Percentiles rank a stretch among this genome's conserved stretches.
phyloP scores from a whole-genome alignment of 108 stramenopile species.

The Cyclotella baltica region DNA sequence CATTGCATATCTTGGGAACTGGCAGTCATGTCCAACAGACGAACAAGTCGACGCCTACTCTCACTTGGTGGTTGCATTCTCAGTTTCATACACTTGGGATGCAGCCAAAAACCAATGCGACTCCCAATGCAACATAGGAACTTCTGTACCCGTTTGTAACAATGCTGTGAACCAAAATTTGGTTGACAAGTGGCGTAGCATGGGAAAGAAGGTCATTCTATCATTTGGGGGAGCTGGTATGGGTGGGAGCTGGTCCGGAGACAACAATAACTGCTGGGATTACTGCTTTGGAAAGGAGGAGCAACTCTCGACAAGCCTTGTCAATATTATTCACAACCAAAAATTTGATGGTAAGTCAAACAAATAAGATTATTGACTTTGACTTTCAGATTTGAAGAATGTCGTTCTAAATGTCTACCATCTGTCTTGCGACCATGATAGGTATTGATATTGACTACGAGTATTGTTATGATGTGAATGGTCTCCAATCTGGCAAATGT shows the following conservation, averaged over 20 bases:
- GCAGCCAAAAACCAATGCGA: constrained; percentile 51
- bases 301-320: constrained; percentile 51
- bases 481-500: constrained; percentile 34
- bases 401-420: no score
- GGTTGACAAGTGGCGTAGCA: constrained; percentile 49
- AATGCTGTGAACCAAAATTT: constrained; percentile 43
- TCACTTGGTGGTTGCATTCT: constrained; percentile 67
- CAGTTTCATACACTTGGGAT: constrained; percentile 59
- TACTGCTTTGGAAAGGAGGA: constrained; percentile 71
- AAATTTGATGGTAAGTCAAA: constrained; percentile 63
- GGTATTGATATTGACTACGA: constrained; percentile 79
- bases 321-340: constrained; percentile 55
- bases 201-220: constrained; percentile 70
- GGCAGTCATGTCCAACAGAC: constrained; percentile 63
- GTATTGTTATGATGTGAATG: constrained; percentile 61
- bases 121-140: constrained; percentile 47
- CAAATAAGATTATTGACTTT: no score
- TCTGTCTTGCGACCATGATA: no score
- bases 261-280: no score
- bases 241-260: no score
- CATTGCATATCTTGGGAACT: constrained; percentile 71
- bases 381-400: no score
- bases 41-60: constrained; percentile 60
- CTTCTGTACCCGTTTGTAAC: constrained; percentile 53
- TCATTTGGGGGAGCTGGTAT: constrained; percentile 81